Percentiles rank a stretch among this genome's conserved stretches.
Evolutionary conservation across 2,329 filamentous ascomycete species (phyloP).

Genomic region (Fusarium sp.): DNA sequence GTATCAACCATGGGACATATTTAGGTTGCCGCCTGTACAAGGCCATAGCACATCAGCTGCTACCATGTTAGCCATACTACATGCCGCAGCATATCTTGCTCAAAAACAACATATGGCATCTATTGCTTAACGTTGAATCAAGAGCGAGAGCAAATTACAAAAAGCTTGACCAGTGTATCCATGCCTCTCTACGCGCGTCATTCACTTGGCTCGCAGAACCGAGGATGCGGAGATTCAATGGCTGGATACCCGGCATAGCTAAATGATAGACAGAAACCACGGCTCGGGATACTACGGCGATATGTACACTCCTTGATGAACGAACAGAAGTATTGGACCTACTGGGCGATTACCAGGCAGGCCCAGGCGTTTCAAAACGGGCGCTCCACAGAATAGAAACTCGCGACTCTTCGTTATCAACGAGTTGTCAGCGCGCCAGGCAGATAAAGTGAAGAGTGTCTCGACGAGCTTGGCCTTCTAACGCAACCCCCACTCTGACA

Average conservation of each 20-base stretch:
- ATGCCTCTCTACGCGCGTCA: slow-evolving; percentile 22
- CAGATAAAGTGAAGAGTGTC: slow-evolving; percentile 14
- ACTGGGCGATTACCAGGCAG: slow-evolving; percentile 6
- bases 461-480: slow-evolving; percentile 21
- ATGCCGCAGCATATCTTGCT: slow-evolving; percentile 12
- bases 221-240: slow-evolving; percentile 33
- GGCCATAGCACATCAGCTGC: background rate
- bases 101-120: background rate
- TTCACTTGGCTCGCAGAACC: slow-evolving; percentile 28
- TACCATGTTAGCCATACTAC: slow-evolving; percentile 22
- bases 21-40: slow-evolving; percentile 8
- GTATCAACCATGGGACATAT: background rate
- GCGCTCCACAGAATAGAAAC: slow-evolving; percentile 35
- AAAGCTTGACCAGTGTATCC: slow-evolving; percentile 11
- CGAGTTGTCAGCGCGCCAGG: slow-evolving; percentile 20
- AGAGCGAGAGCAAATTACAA: slow-evolving; percentile 7
- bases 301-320: slow-evolving; percentile 38
- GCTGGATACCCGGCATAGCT: slow-evolving; percentile 16
- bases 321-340: slow-evolving; percentile 12
- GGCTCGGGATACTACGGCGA: slow-evolving; percentile 14
- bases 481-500: slow-evolving; percentile 12
- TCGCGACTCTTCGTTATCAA: slow-evolving; percentile 33
- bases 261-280: slow-evolving; percentile 13
- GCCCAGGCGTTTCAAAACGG: slow-evolving; percentile 19
- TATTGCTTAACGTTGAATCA: background rate